Conservation (phyloP, 2,329 filamentous ascomycete genomes). For the Colletotrichum tropicale region DNA sequence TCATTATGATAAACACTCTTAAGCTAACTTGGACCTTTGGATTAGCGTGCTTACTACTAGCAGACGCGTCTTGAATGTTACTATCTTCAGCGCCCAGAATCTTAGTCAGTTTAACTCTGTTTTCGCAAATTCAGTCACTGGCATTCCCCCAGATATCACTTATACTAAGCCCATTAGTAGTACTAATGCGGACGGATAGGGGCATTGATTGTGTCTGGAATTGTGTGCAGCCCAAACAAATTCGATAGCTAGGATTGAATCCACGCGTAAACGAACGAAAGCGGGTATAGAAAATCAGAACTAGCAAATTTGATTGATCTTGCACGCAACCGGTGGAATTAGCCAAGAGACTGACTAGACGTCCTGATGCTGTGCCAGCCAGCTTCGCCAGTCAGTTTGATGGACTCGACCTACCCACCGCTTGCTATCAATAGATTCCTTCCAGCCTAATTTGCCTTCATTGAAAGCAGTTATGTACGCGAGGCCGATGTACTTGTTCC, state of each 20-base stretch:
- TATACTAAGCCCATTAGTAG: no score
- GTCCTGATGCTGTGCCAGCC: not conserved
- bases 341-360: not conserved
- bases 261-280: not conserved
- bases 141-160: not conserved
- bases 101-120: not conserved
- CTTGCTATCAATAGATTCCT: not conserved
- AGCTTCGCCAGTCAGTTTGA: not conserved
- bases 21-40: not conserved
- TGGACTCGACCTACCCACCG: not conserved
- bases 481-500: not conserved
- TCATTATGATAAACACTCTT: accelerated
- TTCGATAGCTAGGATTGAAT: not conserved
- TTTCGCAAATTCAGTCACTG: not conserved
- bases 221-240: not conserved
- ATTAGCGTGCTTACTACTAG: not conserved
- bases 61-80: not conserved
- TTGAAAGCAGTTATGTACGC: not conserved
- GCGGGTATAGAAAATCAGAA: not conserved
- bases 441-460: not conserved
- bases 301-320: not conserved
- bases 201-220: not conserved
- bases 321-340: not conserved
- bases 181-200: not conserved
- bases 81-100: not conserved